Percentiles rank a stretch among this genome's conserved stretches.
phyloP scores from a whole-genome alignment of 345 rosid genomes.

The Acer campestre region DNA sequence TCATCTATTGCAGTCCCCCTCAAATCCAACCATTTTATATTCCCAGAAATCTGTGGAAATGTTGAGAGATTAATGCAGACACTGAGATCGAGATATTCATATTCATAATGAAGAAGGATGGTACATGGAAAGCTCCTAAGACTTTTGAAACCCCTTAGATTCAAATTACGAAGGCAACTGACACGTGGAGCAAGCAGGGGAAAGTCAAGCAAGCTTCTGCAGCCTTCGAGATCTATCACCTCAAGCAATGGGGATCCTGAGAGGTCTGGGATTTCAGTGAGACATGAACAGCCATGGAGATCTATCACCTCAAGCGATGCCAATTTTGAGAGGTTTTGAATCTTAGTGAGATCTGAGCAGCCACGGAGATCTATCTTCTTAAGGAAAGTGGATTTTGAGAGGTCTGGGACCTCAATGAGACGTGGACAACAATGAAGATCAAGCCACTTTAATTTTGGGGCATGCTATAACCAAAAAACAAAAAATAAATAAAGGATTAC shows the following conservation, averaged over 20 bases:
- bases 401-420: too few relatives aligned
- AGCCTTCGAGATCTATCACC: too few relatives aligned
- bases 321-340: too few relatives aligned
- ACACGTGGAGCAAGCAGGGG: background rate
- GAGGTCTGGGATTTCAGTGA: background rate
- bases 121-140: background rate
- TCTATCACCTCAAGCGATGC: too few relatives aligned
- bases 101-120: background rate
- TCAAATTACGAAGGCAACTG: background rate
- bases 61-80: conserved; percentile 18
- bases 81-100: conserved; percentile 15
- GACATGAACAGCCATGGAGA: background rate
- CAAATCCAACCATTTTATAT: background rate
- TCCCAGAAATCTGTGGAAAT: background rate
- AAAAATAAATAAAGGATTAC: background rate
- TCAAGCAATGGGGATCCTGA: background rate
- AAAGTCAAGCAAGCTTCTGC: background rate
- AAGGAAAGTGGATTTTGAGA: too few relatives aligned
- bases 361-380: too few relatives aligned
- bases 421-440: background rate
- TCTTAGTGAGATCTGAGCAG: too few relatives aligned
- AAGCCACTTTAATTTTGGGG: too few relatives aligned
- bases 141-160: background rate
- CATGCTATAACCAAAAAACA: background rate
- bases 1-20: background rate